Conservation (phyloP, 2,329 filamentous ascomycete genomes). For the Ophiocordyceps camponoti-leonardi region DNA sequence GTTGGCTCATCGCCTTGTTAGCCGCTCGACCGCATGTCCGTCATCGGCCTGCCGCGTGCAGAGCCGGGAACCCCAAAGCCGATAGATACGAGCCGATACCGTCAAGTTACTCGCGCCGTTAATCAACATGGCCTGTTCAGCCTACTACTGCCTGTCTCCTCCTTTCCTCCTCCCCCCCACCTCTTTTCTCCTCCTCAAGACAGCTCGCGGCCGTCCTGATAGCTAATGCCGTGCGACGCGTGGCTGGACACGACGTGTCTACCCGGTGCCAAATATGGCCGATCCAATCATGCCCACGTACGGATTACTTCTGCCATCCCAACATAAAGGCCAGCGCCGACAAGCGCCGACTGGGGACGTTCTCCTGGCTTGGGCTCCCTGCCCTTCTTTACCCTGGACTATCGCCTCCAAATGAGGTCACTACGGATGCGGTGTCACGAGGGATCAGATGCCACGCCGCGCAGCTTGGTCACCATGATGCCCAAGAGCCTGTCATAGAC, state of each 20-base stretch:
- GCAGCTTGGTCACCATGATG: slow-evolving; percentile 49
- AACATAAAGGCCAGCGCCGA: slow-evolving; percentile 83
- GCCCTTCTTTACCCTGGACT: slow-evolving; percentile 32
- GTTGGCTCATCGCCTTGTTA: slow-evolving; percentile 59
- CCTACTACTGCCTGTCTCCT: neutral
- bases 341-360: slow-evolving; percentile 52
- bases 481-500: slow-evolving; percentile 57
- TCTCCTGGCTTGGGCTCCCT: slow-evolving; percentile 80
- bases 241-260: slow-evolving; percentile 29
- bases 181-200: neutral
- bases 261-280: slow-evolving; percentile 53
- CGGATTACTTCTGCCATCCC: slow-evolving; percentile 61
- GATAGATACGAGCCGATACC: neutral
- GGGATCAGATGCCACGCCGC: slow-evolving; percentile 44
- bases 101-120: neutral
- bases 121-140: neutral
- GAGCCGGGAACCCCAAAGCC: neutral
- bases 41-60: neutral
- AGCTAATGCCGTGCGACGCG: slow-evolving; percentile 1
- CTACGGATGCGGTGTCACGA: slow-evolving; percentile 46
- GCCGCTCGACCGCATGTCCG: neutral
- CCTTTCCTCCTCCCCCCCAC: neutral
- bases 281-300: slow-evolving; percentile 59
- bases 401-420: slow-evolving; percentile 36
- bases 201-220: slow-evolving; percentile 1